Conservation (phyloP, 768 basidiomycete genomes). For the Serendipita sp. region DNA sequence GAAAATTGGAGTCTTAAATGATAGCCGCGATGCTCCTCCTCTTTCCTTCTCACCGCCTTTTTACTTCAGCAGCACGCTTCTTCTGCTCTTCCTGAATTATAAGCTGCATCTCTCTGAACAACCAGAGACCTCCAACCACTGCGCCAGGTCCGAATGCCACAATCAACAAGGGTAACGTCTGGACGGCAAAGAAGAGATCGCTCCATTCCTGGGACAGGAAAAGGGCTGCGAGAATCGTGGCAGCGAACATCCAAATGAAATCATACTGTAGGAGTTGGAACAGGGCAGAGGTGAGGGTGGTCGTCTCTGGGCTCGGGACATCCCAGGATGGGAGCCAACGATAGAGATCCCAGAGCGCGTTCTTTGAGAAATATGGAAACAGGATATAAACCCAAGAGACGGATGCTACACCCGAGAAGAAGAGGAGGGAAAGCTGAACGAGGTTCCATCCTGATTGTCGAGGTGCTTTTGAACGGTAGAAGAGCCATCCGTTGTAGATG, state of each 20-base stretch:
- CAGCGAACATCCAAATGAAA: not conserved
- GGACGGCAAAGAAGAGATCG: not conserved
- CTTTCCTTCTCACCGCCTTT: not conserved
- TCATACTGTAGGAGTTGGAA: not conserved
- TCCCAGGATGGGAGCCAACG: not conserved
- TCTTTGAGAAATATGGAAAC: not conserved
- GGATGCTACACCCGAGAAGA: not conserved
- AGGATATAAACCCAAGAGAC: constrained; percentile 1
- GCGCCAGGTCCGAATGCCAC: not conserved
- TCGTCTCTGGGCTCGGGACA: not conserved
- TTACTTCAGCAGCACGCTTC: not conserved
- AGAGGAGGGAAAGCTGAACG: not conserved
- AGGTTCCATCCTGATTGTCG: not conserved
- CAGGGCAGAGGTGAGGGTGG: not conserved
- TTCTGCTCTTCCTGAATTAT: not conserved
- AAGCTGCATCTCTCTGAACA: constrained; percentile 1
- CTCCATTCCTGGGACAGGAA: not conserved
- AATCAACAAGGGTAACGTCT: not conserved
- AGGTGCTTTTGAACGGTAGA: not conserved
- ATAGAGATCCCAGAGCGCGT: not conserved
- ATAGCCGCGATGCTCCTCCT: not conserved
- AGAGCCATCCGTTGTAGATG: not conserved
- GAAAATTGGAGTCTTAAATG: not conserved
- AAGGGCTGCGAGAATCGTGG: not conserved
- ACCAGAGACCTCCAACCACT: not conserved